A percentile compares a stretch with the other conserved stretches of the same genome.
Evolutionary conservation across 305 asterid species (phyloP).

Genomic region (Fraxinus albicans): DNA sequence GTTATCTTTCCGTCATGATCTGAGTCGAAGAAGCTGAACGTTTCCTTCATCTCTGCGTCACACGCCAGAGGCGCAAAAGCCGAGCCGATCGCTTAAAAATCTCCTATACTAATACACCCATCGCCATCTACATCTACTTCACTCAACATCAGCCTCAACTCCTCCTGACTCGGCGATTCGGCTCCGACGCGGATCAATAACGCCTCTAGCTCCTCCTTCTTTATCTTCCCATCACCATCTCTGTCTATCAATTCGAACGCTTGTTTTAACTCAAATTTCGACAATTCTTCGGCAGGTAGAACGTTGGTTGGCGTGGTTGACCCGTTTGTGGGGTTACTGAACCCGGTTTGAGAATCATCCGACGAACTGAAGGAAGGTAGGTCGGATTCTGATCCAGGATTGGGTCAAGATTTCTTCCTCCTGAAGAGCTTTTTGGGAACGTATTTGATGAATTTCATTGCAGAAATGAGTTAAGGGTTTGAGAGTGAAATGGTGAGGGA

Average conservation of each 20-base stretch:
- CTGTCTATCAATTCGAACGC: slow-evolving; percentile 52
- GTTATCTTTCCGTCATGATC: slow-evolving; percentile 78
- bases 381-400: slow-evolving; percentile 39
- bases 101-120: slow-evolving; percentile 54
- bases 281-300: slow-evolving; percentile 54
- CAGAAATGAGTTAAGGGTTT: slow-evolving; percentile 3
- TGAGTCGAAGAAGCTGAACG: slow-evolving; percentile 51
- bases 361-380: slow-evolving; percentile 41
- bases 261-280: slow-evolving; percentile 45
- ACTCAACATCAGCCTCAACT: slow-evolving; percentile 36
- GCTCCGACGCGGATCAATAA: slow-evolving; percentile 45
- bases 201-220: slow-evolving; percentile 46
- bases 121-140: slow-evolving; percentile 55
- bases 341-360: slow-evolving; percentile 20
- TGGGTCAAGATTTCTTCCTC: slow-evolving; percentile 35
- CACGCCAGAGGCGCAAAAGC: slow-evolving; percentile 51
- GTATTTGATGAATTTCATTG: slow-evolving; percentile 40
- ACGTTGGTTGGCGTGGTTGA: slow-evolving; percentile 55
- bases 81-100: slow-evolving; percentile 47
- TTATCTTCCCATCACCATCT: slow-evolving; percentile 51
- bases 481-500: slow-evolving; percentile 12
- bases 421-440: slow-evolving; percentile 38
- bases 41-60: neutral
- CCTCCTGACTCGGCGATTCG: slow-evolving; percentile 48
- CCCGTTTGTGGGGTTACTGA: slow-evolving; percentile 27